Conservation (phyloP, 768 basidiomycete species). For the Xerocomellus chrysenteron region DNA sequence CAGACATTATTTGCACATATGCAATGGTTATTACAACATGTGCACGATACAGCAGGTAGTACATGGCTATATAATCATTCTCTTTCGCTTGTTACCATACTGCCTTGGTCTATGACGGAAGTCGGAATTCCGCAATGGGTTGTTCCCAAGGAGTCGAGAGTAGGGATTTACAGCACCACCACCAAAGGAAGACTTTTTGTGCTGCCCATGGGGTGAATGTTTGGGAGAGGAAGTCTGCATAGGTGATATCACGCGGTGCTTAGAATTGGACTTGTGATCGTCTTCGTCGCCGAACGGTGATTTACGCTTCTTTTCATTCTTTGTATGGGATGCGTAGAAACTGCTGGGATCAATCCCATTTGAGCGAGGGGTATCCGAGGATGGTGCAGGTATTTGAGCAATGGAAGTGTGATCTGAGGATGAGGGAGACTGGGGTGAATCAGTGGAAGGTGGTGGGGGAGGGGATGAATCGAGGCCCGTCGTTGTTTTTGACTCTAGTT, state of each 20-base stretch:
- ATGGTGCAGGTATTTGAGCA: conserved; percentile 16
- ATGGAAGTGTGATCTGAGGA: conserved; percentile 30
- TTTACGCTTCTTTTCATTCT: conserved; percentile 42
- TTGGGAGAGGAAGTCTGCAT: conserved; percentile 25
- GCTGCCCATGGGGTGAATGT: conserved; percentile 20
- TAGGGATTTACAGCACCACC: conserved; percentile 36
- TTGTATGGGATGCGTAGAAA: conserved; percentile 37
- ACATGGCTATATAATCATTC: conserved; percentile 36
- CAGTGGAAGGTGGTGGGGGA: conserved; percentile 34
- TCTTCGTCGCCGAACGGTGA: conserved; percentile 34
- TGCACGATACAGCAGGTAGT: conserved; percentile 10
- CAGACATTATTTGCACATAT: background rate
- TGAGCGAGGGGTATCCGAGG: conserved; percentile 22
- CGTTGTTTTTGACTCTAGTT: conserved; percentile 15
- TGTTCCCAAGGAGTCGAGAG: conserved; percentile 33
- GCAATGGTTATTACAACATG: conserved; percentile 4
- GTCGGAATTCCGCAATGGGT: conserved; percentile 34
- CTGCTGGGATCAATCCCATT: conserved; percentile 33
- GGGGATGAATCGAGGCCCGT: conserved; percentile 28
- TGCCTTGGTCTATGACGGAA: conserved; percentile 22
- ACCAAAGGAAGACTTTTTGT: conserved; percentile 31
- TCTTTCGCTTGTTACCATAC: conserved; percentile 35
- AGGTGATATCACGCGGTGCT: conserved; percentile 20
- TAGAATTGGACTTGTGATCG: conserved; percentile 18
- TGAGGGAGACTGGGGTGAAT: conserved; percentile 32